Percentiles rank a stretch among this genome's conserved stretches.
These are phyloP conservation scores for Paraphysoderma sedebokerense DNA, from an alignment of 371 early-diverging fungal genomes.

Conservation along the genomic window DNA sequence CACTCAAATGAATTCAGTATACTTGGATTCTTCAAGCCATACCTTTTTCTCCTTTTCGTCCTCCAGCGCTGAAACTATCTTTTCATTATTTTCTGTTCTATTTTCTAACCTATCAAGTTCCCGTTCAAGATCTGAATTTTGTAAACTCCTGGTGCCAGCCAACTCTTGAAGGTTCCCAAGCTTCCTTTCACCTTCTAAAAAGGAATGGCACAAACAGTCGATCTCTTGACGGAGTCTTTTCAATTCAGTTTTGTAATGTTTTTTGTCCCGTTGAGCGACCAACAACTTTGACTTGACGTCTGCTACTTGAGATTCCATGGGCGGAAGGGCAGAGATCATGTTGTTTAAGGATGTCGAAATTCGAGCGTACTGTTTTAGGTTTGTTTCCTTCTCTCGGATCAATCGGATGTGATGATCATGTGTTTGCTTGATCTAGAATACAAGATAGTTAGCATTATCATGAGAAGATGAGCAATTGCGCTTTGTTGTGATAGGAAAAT, in stretches of 20 bases:
- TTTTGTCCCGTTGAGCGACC: conserved; percentile 14
- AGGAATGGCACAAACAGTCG: conserved; percentile 20
- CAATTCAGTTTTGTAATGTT: conserved; percentile 10
- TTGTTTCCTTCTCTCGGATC: conserved; percentile 28
- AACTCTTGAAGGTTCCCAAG: conserved; percentile 17
- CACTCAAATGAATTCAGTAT: neutral
- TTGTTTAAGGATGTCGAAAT: conserved; percentile 28
- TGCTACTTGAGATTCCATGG: conserved; percentile 15
- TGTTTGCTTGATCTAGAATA: conserved; percentile 20
- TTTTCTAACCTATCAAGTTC: conserved; percentile 2
- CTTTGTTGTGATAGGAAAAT: neutral
- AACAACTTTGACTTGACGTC: conserved; percentile 15
- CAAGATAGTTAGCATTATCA: neutral
- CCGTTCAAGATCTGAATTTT: conserved; percentile 5
- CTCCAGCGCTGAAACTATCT: conserved; percentile 9
- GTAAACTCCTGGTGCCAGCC: conserved; percentile 5
- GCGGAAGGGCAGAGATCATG: conserved; percentile 19
- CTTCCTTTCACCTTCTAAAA: conserved; percentile 16
- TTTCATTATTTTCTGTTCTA: neutral
- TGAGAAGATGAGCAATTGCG: neutral
- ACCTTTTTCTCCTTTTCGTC: conserved; percentile 25
- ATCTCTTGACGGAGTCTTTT: conserved; percentile 17
- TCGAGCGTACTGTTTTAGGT: conserved; percentile 22
- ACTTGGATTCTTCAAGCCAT: neutral
- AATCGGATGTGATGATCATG: conserved; percentile 26